Evolutionary conservation across 495 filamentous ascomycete species (phyloP), one percentile per base, ranked within the genome.

Genomic region (Aspergillus carlsbadensis): DNA sequence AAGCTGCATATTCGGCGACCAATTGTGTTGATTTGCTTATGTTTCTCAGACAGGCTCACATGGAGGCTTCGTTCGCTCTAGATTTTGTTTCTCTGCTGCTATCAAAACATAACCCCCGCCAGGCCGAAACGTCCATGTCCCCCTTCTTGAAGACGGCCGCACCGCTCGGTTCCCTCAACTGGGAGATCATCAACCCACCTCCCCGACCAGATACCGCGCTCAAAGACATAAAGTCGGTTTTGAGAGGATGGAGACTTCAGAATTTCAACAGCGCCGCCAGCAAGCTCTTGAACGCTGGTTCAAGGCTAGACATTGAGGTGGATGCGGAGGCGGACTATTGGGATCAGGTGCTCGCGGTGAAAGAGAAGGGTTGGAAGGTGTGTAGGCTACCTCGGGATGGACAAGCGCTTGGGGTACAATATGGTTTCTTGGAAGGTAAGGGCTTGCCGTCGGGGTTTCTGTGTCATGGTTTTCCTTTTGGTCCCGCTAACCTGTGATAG

Each of bases 21-120:
- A 10, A 26, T 17, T 26, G 47, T 10, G 21, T 21, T 56, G 58
- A 51, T 20, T 41, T 65, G 36, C 61, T 70, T 13, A 69, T 40
- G 2, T 18, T 43, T 15, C 57, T n/a, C 54, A 86, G 84, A 20
- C 70, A 79, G 61, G 90, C 90, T 5, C 78, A 85, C 35, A 82
- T 86, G 65, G 81, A 87, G 61, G 81, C 87, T 37, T 67, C 84
- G 65, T 74, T 85, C 22, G 82, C 84, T 3, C 82, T 96, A 46
- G 91, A 98, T 65, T 89, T 91, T 59, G 70, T 96, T 36, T 96
- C 94, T 11, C 82, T 96, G 10, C 72, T 96, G 1, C 75, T 96
- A 1, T 90, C 92, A 8, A 90, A 90, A 65, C 80, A 94, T 59
- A 75, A 78, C 2, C 87, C 89, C 4, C 80, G 81, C 36, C 81